A percentile compares a stretch with the other conserved stretches of the same genome.
Evolutionary conservation across 2,329 filamentous ascomycete genomes (phyloP).

Genomic region (Sarocladium brachiariae): DNA sequence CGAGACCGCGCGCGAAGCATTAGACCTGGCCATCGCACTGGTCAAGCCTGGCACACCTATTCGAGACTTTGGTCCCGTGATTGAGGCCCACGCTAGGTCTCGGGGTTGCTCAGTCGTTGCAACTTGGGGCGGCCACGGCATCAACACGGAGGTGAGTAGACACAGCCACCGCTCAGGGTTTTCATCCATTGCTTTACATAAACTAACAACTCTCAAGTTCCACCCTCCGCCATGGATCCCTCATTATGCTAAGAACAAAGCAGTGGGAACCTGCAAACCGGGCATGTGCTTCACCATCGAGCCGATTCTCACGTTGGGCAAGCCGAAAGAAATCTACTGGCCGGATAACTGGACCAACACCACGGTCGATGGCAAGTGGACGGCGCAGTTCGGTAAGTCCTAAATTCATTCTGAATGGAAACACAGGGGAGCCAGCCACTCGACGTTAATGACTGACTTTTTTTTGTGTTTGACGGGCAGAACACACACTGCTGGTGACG

Average conservation of each 20-base stretch:
- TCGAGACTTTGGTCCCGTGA: conserved; percentile 86
- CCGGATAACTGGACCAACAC: conserved; percentile 98
- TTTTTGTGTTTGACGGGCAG: too few relatives aligned
- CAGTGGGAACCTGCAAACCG: conserved; percentile 84
- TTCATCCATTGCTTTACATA: not conserved
- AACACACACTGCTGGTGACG: conserved; percentile 78
- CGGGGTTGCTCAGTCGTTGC: conserved; percentile 84
- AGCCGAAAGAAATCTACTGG: conserved; percentile 90
- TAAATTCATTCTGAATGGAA: too few relatives aligned
- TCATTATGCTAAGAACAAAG: conserved; percentile 98
- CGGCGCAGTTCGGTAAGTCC: conserved; percentile 82
- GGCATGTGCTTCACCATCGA: conserved; percentile 99
- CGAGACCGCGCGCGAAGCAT: conserved; percentile 80
- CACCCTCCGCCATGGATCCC: conserved; percentile 91
- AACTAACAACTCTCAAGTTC: conserved; percentile 49
- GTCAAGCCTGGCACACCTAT: conserved; percentile 92
- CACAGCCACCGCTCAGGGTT: too few relatives aligned
- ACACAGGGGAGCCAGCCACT: too few relatives aligned
- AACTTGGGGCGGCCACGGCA: conserved; percentile 92
- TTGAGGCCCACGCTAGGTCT: conserved; percentile 88
- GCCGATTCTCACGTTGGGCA: conserved; percentile 93
- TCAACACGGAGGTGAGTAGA: conserved; percentile 57
- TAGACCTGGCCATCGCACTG: conserved; percentile 79
- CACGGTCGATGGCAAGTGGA: conserved; percentile 80
- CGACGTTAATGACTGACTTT: too few relatives aligned